Conservation (phyloP, 1,139 yeast genomes). For the Geotrichum macrosporum region DNA sequence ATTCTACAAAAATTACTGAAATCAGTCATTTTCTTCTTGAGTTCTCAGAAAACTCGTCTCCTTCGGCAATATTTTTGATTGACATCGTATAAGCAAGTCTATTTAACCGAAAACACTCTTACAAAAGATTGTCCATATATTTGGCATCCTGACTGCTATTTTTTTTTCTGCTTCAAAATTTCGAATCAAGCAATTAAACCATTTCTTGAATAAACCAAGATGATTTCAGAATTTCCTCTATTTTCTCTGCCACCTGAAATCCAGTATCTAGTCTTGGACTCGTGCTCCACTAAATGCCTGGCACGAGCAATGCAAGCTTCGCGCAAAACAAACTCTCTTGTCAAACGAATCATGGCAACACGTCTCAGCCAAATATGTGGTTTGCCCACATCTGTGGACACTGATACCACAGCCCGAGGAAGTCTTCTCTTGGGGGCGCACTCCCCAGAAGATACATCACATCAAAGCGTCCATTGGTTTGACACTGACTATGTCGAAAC, state of each 20-base stretch:
- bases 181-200: too few relatives aligned
- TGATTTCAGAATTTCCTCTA: not conserved
- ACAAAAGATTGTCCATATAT: too few relatives aligned
- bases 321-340: slow-evolving; percentile 22
- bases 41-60: too few relatives aligned
- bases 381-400: slow-evolving; percentile 7
- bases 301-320: slow-evolving; percentile 21
- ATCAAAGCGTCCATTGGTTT: slow-evolving; percentile 19
- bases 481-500: slow-evolving; percentile 23
- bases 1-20: too few relatives aligned
- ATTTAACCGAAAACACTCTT: too few relatives aligned
- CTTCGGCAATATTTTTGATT: too few relatives aligned
- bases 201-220: too few relatives aligned
- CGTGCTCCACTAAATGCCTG: slow-evolving; percentile 24
- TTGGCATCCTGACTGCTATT: too few relatives aligned
- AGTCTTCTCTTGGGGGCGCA: slow-evolving; percentile 18
- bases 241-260: slow-evolving; percentile 24
- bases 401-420: not conserved
- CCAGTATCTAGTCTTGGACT: slow-evolving; percentile 22
- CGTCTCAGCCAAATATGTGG: slow-evolving; percentile 20
- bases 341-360: slow-evolving; percentile 22
- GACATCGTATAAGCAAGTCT: too few relatives aligned
- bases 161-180: too few relatives aligned
- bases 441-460: slow-evolving; percentile 21
- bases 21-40: too few relatives aligned